Base-by-base conservation (phyloP, 345 rosid genomes). In the Punica granatum region DNA sequence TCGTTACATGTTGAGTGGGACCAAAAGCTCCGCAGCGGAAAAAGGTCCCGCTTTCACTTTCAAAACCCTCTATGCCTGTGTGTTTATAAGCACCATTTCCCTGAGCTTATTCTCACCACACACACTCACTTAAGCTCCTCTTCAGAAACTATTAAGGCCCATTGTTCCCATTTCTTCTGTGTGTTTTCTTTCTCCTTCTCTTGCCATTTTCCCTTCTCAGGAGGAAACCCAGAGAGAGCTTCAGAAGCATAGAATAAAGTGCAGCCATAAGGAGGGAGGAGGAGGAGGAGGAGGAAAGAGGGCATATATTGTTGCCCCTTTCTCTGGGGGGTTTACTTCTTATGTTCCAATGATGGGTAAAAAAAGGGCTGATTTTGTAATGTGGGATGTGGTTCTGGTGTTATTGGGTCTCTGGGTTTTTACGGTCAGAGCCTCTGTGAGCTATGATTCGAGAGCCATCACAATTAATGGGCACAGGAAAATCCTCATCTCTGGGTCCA, bases 401-500 rank as follows among this genome's bases (percentile, higher is more conserved):
- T 39, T 88, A 59, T 62, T 85, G 63, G 61, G 2, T 53, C 73
- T 69, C 0, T 75, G 69, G 70, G 71, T 54, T 74, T 81, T 70
- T 75, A 70, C 82, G 65, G 90, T 78, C 74, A 63, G 41, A 70
- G 91, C 84, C 6, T 86, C 97, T 69, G 98, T 93, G 49, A 87
- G 96, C 19, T 90, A 93, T 77, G 98, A 93, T 70, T 76, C 79
- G 41, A 87, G 77, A 69, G 92, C 98, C 43, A 82, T 93, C 74
- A 75, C 83, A 72, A 89, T 90, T 76, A 87, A 89, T 86, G 97
- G 97, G 53, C 82, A 81, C 60, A 87, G 97, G 78, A 90, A 90
- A 82, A 91, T 93, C 74, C 97, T 93, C 60, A 77, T 93, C 72
- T 93, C 96, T 75, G 98, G 98, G 74, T 93, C 98, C 85, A 93